phyloP scores from a whole-genome alignment of 2,329 filamentous ascomycete species.

The Penicillium capsulatum region DNA sequence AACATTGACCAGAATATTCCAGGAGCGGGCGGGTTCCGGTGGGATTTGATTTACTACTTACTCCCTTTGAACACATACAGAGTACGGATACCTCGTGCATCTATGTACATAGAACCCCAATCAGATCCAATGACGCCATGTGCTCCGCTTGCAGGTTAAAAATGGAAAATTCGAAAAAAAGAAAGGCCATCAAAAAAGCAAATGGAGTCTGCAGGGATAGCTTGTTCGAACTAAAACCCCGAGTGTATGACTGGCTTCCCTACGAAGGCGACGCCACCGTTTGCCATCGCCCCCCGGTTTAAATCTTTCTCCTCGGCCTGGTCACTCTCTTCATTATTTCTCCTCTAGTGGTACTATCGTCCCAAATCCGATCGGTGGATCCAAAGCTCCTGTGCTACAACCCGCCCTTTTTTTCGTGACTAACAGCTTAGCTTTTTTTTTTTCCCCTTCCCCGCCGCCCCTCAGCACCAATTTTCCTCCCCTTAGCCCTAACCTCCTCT shows the following conservation, averaged over 20 bases:
- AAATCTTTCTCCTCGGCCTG: slow-evolving; percentile 1
- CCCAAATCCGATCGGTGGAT: too few relatives aligned
- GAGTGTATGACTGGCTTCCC: too few relatives aligned
- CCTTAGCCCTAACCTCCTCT: slow-evolving; percentile 11
- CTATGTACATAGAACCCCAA: neutral
- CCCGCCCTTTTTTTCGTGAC: slow-evolving; percentile 31
- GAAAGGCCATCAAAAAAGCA: slow-evolving; percentile 10
- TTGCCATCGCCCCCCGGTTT: neutral
- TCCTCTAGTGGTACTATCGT: too few relatives aligned
- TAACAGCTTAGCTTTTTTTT: slow-evolving; percentile 31
- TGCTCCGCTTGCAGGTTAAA: slow-evolving; percentile 15
- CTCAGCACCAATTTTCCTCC: slow-evolving; percentile 18
- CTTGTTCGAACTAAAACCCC: slow-evolving; percentile 11
- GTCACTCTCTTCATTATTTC: neutral
- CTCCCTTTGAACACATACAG: too few relatives aligned
- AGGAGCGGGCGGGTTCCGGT: too few relatives aligned
- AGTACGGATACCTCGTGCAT: neutral
- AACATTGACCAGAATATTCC: too few relatives aligned
- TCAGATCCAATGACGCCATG: slow-evolving; percentile 11
- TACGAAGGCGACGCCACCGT: slow-evolving; percentile 1
- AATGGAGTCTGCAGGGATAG: slow-evolving; percentile 23
- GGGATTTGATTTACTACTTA: too few relatives aligned
- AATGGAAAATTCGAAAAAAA: neutral
- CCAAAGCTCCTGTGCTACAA: slow-evolving; percentile 10
- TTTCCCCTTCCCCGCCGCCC: slow-evolving; percentile 22